Conservation (phyloP, 371 early-diverging fungal species). For the Globomyces sp. region DNA sequence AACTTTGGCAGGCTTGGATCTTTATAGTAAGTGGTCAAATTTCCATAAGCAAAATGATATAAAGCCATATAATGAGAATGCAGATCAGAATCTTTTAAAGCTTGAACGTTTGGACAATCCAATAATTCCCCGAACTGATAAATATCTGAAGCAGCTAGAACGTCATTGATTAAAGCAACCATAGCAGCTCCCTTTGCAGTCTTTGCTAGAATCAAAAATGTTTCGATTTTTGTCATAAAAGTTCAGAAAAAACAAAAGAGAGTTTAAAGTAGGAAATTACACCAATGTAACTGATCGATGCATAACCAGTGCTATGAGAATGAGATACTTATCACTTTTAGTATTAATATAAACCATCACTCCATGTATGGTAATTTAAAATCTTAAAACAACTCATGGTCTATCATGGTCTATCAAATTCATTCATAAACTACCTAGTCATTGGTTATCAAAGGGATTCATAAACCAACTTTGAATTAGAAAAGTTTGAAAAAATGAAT, state of each 20-base stretch:
- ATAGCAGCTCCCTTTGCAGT: constrained; percentile 73
- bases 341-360: too few species aligned
- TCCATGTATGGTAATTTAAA: too few species aligned
- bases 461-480: too few species aligned
- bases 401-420: too few species aligned
- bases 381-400: too few species aligned
- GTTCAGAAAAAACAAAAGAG: constrained; percentile 10
- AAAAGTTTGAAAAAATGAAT: too few species aligned
- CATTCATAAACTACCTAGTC: too few species aligned
- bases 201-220: constrained; percentile 73
- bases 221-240: constrained; percentile 39
- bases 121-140: constrained; percentile 80
- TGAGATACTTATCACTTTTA: too few species aligned
- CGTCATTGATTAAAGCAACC: constrained; percentile 72
- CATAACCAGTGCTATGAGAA: neutral
- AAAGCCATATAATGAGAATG: constrained; percentile 61
- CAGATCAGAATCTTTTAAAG: constrained; percentile 46
- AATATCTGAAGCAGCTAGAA: constrained; percentile 68
- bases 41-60: constrained; percentile 74
- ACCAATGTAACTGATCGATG: neutral
- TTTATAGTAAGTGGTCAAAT: constrained; percentile 66
- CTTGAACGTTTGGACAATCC: constrained; percentile 65
- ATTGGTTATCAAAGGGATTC: too few species aligned
- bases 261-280: neutral
- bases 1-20: constrained; percentile 57